Conservation (phyloP, 2,329 filamentous ascomycete species). For the Talaromyces sp. region DNA sequence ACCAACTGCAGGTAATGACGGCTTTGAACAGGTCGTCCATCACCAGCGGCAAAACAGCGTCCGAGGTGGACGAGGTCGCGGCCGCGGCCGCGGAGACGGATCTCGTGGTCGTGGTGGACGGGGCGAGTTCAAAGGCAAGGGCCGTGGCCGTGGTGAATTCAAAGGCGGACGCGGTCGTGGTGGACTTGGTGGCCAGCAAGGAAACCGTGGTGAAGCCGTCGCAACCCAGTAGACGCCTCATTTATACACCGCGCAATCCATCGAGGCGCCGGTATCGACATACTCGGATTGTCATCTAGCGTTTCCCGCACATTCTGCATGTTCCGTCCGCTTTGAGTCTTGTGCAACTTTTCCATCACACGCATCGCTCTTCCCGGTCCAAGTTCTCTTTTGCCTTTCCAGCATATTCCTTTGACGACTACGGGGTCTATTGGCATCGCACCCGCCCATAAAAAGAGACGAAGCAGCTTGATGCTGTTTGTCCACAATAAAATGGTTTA, state of each 20-base stretch:
- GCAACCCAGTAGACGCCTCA: constrained; percentile 14
- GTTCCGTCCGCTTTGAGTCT: neutral
- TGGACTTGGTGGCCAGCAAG: constrained; percentile 19
- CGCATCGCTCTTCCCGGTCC: neutral
- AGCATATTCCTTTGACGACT: neutral
- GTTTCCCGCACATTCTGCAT: neutral
- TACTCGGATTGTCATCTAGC: neutral
- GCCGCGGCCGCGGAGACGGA: constrained; percentile 34
- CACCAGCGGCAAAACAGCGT: constrained; percentile 32
- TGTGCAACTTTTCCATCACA: neutral
- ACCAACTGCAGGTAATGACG: constrained; percentile 25
- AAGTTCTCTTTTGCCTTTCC: neutral
- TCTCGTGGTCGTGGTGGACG: constrained; percentile 30
- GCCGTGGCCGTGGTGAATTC: constrained; percentile 28
- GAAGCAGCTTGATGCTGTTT: constrained; percentile 9
- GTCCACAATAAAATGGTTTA: constrained; percentile 8
- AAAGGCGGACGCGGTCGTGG: constrained; percentile 32
- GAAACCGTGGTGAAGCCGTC: constrained; percentile 25
- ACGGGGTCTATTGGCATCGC: neutral
- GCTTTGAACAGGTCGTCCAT: constrained; percentile 31
- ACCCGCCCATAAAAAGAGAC: neutral
- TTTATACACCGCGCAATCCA: neutral
- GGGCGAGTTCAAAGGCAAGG: constrained; percentile 13
- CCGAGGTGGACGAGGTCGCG: constrained; percentile 30
- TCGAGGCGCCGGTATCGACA: neutral